Evolutionary conservation across 768 basidiomycete genomes (phyloP).

Genomic region (Kockovaella imperatae): DNA sequence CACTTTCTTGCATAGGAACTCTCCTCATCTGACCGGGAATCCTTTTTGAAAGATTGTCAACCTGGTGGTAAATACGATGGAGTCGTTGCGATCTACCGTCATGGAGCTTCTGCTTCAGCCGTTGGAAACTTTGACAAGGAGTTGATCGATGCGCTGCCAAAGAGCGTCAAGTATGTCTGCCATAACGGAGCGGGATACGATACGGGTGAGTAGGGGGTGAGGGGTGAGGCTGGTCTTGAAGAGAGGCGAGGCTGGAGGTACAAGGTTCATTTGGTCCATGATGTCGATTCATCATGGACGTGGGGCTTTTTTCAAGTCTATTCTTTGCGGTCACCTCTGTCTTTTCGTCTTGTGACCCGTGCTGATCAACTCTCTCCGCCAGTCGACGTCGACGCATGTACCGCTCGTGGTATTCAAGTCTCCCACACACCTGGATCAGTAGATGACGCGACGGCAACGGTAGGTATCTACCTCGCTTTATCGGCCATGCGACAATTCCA

Average conservation of each 20-base stretch:
- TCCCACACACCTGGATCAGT: constrained; percentile 88
- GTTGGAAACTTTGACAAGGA: constrained; percentile 77
- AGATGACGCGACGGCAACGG: constrained; percentile 71
- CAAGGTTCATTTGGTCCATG: no score
- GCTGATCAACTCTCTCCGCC: not conserved
- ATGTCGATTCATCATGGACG: no score
- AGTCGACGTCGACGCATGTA: constrained; percentile 66
- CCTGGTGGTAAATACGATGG: constrained; percentile 60
- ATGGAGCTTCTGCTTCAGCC: constrained; percentile 57
- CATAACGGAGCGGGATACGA: constrained; percentile 79
- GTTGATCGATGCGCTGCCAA: constrained; percentile 61
- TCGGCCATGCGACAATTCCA: constrained; percentile 28
- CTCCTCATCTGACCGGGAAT: constrained; percentile 58
- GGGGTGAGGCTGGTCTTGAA: no score
- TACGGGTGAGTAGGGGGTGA: constrained; percentile 46
- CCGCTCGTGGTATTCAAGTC: constrained; percentile 51
- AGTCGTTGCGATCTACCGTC: constrained; percentile 63
- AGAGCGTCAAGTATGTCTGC: constrained; percentile 71
- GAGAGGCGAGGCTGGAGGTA: no score
- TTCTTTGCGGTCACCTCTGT: not conserved
- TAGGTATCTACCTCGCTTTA: constrained; percentile 43
- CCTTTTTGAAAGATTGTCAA: constrained; percentile 60
- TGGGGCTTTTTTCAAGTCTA: no score
- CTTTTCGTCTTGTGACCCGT: not conserved
- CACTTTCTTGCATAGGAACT: constrained; percentile 46